Conservation (phyloP, 768 basidiomycete genomes). For the Tricholomella constricta region DNA sequence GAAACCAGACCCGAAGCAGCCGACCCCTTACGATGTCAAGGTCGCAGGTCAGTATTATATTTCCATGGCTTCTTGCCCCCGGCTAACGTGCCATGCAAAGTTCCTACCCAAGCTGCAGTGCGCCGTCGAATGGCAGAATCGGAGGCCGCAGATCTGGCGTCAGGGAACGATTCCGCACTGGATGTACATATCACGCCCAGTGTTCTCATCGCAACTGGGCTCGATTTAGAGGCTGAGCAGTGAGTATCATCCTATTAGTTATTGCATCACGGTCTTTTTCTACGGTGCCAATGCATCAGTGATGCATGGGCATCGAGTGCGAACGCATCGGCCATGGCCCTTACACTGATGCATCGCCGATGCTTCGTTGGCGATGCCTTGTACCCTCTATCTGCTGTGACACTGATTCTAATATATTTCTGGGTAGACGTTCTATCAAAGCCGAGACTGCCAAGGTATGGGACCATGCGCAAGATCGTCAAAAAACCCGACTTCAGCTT, state of each 20-base stretch:
- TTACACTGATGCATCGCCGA: no score
- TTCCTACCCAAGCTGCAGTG: slow-evolving; percentile 7
- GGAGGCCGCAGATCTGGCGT: slow-evolving; percentile 9
- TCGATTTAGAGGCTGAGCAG: slow-evolving; percentile 23
- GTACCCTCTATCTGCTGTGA: no score
- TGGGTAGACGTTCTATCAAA: neutral
- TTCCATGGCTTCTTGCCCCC: neutral
- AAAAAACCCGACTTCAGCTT: slow-evolving; percentile 8
- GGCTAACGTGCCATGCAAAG: neutral
- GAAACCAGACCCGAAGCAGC: neutral
- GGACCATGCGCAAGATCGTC: slow-evolving; percentile 6
- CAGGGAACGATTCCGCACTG: slow-evolving; percentile 14
- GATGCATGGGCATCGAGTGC: no score
- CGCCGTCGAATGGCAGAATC: slow-evolving; percentile 9
- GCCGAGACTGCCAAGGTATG: slow-evolving; percentile 1
- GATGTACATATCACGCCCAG: slow-evolving; percentile 13
- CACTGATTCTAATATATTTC: neutral
- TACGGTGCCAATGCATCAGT: no score
- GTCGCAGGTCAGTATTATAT: slow-evolving; percentile 10
- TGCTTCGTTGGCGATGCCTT: no score
- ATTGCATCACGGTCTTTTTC: no score
- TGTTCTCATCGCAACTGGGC: slow-evolving; percentile 11
- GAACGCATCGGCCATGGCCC: no score
- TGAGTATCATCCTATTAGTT: slow-evolving; percentile 3
- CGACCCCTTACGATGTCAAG: slow-evolving; percentile 8